Percentiles rank a stretch among this genome's conserved stretches.
Evolutionary conservation across 2,329 filamentous ascomycete genomes (phyloP).

Genomic region (Daldinia sp.): DNA sequence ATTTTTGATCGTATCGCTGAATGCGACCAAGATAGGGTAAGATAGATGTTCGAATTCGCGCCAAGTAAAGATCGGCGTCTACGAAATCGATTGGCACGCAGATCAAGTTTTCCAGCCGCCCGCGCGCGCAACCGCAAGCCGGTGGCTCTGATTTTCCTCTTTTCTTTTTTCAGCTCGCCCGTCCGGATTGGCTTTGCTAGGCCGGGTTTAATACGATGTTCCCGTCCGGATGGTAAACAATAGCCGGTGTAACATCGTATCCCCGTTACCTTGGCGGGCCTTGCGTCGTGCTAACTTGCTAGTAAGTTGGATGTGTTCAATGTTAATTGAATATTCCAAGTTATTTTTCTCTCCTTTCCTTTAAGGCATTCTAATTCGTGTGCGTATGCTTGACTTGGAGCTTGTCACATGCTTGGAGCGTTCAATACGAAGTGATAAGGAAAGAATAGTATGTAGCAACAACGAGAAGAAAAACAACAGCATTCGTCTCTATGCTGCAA

Average conservation of each 20-base stretch:
- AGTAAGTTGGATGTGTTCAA: background rate
- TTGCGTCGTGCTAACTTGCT: background rate
- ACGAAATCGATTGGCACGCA: conserved; percentile 19
- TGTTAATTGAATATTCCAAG: background rate
- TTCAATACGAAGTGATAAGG: background rate
- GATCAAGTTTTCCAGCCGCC: conserved; percentile 25
- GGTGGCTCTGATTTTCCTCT: background rate
- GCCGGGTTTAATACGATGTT: background rate
- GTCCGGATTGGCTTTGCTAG: background rate
- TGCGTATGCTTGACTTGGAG: background rate
- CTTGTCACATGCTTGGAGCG: background rate
- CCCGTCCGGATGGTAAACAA: conserved; percentile 28
- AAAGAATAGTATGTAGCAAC: background rate
- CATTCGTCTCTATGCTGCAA: background rate
- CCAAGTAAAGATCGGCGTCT: conserved; percentile 14
- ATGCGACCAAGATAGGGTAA: background rate
- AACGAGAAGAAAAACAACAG: background rate
- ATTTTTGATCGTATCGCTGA: background rate
- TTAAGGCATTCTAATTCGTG: background rate
- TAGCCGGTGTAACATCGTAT: conserved; percentile 28
- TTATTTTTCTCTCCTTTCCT: no score
- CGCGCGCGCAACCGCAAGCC: conserved; percentile 28
- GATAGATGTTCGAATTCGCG: conserved; percentile 13
- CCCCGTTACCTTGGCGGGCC: conserved; percentile 8
- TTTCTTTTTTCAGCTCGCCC: conserved; percentile 9